Percentiles rank a stretch among this genome's conserved stretches.
Conservation (phyloP, 2,329 filamentous ascomycete genomes). For the Penicillium sp. region DNA sequence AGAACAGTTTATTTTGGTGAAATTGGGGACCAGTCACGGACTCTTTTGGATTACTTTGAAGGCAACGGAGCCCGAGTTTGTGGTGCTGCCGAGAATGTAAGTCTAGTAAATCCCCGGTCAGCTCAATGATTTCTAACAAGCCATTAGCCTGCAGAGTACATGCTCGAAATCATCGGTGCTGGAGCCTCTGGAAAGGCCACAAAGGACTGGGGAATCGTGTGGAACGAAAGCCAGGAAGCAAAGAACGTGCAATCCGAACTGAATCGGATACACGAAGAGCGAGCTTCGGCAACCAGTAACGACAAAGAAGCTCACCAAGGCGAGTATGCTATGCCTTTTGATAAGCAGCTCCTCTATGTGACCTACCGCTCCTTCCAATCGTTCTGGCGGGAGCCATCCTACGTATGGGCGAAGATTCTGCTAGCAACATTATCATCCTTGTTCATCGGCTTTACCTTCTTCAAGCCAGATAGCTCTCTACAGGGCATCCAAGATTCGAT, state of each 20-base stretch:
- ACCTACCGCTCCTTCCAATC: conserved; percentile 76
- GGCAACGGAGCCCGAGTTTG: conserved; percentile 61
- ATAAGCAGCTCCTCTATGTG: conserved; percentile 64
- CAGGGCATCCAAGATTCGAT: conserved; percentile 84
- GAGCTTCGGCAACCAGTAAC: conserved; percentile 34
- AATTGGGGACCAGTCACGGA: conserved; percentile 59
- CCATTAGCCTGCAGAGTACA: conserved; percentile 65
- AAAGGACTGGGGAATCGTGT: conserved; percentile 63
- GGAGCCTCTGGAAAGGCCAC: conserved; percentile 67
- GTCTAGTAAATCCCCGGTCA: background rate
- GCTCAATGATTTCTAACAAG: conserved; percentile 11
- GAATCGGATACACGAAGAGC: conserved; percentile 54
- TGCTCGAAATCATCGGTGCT: conserved; percentile 59
- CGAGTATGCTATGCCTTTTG: conserved; percentile 78
- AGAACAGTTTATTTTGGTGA: conserved; percentile 67
- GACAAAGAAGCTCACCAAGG: conserved; percentile 47
- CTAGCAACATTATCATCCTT: conserved; percentile 64
- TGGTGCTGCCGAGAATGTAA: conserved; percentile 58
- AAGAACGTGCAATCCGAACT: conserved; percentile 58
- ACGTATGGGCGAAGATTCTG: conserved; percentile 77
- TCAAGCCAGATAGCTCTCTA: conserved; percentile 66
- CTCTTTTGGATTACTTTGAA: conserved; percentile 63
- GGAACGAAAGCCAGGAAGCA: conserved; percentile 60
- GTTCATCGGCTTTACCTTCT: conserved; percentile 82
- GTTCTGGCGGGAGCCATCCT: conserved; percentile 83